These are phyloP conservation scores for Trametes punicea DNA, from an alignment of 768 basidiomycete species.

Conservation along the genomic window DNA sequence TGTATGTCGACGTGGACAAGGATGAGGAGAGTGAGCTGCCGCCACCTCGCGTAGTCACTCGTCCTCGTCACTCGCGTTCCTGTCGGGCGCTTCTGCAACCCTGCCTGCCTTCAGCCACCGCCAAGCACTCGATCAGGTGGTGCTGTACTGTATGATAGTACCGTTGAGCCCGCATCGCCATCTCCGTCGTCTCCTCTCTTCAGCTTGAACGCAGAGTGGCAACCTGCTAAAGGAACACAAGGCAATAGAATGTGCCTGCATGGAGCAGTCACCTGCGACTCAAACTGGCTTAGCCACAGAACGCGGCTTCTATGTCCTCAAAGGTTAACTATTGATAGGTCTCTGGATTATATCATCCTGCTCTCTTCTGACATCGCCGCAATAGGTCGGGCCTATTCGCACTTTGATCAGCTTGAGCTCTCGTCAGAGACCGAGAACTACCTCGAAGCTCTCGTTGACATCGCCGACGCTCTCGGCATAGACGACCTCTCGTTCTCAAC, in stretches of 20 bases:
- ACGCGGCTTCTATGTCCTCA: not conserved
- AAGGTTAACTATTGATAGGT: not conserved
- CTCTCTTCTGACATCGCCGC: too few relatives aligned
- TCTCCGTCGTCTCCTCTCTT: not conserved
- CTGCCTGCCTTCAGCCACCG: not conserved
- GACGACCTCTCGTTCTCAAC: constrained; percentile 18
- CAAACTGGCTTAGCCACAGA: not conserved
- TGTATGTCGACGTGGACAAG: constrained; percentile 11
- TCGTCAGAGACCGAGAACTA: not conserved
- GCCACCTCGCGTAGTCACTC: constrained; percentile 17
- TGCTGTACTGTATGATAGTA: not conserved
- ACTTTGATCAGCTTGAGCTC: not conserved
- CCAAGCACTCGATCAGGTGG: not conserved
- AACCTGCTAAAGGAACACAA: not conserved
- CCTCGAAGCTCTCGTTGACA: constrained; percentile 7
- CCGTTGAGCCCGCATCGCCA: not conserved
- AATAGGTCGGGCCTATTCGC: not conserved
- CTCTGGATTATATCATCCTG: too few relatives aligned
- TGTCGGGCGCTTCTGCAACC: constrained; percentile 10
- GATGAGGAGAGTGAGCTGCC: not conserved
- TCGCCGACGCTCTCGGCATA: constrained; percentile 17
- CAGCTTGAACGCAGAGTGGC: not conserved
- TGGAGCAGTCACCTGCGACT: not conserved
- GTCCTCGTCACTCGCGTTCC: constrained; percentile 14
- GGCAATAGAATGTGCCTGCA: not conserved